These are phyloP conservation scores for Corymbia citriodora DNA, from an alignment of 441 rosid genomes.

Conservation along the genomic window DNA sequence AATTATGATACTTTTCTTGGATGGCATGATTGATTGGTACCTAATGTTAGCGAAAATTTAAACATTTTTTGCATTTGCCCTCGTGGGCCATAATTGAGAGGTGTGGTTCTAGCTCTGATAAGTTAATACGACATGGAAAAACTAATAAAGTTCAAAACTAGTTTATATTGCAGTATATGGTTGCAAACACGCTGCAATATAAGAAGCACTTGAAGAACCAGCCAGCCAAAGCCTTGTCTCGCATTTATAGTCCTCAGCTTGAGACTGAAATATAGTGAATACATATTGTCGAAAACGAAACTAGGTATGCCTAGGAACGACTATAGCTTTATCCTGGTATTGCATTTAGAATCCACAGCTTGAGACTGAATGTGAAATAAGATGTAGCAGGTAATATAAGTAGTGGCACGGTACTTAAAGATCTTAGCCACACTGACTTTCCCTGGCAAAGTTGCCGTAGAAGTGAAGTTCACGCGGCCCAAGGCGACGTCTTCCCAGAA, in stretches of 20 bases:
- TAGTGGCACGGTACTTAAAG: constrained; percentile 17
- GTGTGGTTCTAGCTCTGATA: background rate
- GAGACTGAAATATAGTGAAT: background rate
- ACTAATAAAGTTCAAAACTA: background rate
- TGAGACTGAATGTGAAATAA: constrained; percentile 1
- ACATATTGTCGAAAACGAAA: background rate
- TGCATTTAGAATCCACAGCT: constrained; percentile 6
- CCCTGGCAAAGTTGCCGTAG: constrained; percentile 20
- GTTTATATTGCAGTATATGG: background rate
- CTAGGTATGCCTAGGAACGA: background rate
- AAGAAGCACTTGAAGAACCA: background rate
- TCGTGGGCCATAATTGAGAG: background rate
- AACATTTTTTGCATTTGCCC: background rate
- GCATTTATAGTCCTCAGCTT: too few species aligned
- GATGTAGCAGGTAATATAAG: constrained; percentile 12
- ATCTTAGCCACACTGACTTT: constrained; percentile 16
- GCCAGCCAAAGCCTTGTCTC: background rate
- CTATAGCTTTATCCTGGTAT: constrained; percentile 18
- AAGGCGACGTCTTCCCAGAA: constrained; percentile 11
- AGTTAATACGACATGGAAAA: background rate
- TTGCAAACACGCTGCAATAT: background rate
- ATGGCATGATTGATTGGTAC: background rate
- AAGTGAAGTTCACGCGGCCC: constrained; percentile 22
- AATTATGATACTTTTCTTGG: background rate
- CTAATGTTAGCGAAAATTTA: background rate